Percentiles rank a stretch among this genome's conserved stretches.
Evolutionary conservation across 2,329 filamentous ascomycete genomes (phyloP).

Genomic region (Penicillium janthinellum): DNA sequence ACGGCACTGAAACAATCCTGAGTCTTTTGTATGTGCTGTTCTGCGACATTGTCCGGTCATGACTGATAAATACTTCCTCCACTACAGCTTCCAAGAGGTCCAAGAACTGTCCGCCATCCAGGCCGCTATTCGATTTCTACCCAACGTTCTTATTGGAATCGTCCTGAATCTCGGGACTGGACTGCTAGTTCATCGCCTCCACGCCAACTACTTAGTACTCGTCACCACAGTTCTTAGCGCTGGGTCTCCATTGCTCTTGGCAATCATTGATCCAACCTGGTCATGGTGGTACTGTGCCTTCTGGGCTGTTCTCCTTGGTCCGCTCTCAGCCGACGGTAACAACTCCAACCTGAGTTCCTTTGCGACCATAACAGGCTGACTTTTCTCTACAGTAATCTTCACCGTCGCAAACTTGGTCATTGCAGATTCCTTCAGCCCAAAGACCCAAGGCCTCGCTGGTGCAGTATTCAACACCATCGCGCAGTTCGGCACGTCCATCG

Average conservation of each 20-base stretch:
- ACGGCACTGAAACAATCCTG: conserved; percentile 51
- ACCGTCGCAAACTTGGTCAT: conserved; percentile 60
- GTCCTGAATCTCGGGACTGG: conserved; percentile 51
- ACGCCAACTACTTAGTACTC: conserved; percentile 47
- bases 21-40: conserved; percentile 53
- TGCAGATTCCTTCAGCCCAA: conserved; percentile 56
- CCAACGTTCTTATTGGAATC: conserved; percentile 13
- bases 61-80: conserved; percentile 36
- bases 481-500: conserved; percentile 59
- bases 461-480: conserved; percentile 63
- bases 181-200: conserved; percentile 48
- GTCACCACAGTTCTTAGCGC: conserved; percentile 39
- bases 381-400: conserved; percentile 48
- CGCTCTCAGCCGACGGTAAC: conserved; percentile 46
- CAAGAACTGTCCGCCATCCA: neutral
- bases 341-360: neutral
- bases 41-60: conserved; percentile 30
- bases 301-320: conserved; percentile 46
- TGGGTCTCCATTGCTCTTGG: conserved; percentile 50
- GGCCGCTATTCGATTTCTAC: neutral
- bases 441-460: conserved; percentile 61
- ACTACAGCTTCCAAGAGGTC: neutral
- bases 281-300: conserved; percentile 53
- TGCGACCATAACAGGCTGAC: neutral
- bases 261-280: conserved; percentile 47